Conservation (phyloP, 2,329 filamentous ascomycete species). For the Apiospora hydei region DNA sequence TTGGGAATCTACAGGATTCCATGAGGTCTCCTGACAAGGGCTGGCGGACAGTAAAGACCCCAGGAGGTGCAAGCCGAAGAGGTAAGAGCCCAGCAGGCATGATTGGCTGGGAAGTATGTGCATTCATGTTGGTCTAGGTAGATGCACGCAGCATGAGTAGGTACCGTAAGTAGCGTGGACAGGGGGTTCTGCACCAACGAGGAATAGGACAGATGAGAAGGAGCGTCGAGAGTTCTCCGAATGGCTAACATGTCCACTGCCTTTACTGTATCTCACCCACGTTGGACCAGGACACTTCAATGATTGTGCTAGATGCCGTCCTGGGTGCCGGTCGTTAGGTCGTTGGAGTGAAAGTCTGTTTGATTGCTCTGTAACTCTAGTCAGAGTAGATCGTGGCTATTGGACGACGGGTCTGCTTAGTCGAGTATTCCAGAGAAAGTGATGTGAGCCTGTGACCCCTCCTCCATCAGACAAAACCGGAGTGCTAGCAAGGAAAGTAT, state of each 20-base stretch:
- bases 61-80: not conserved
- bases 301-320: not conserved
- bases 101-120: constrained; percentile 1
- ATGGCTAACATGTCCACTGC: not conserved
- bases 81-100: not conserved
- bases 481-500: constrained; percentile 5
- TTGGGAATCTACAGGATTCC: not conserved
- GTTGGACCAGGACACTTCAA: not conserved
- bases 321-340: not conserved
- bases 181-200: not conserved
- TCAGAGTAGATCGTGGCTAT: not conserved
- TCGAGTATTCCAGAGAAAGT: not conserved
- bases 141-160: not conserved
- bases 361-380: constrained; percentile 5
- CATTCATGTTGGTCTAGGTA: not conserved
- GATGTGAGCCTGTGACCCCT: not conserved
- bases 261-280: not conserved
- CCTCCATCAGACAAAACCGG: not conserved
- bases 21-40: not conserved
- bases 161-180: not conserved
- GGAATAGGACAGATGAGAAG: not conserved
- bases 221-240: not conserved
- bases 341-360: not conserved
- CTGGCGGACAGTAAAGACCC: not conserved
- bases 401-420: not conserved